Conservation (phyloP, 768 basidiomycete genomes). For the Leccinum disarticulatum region DNA sequence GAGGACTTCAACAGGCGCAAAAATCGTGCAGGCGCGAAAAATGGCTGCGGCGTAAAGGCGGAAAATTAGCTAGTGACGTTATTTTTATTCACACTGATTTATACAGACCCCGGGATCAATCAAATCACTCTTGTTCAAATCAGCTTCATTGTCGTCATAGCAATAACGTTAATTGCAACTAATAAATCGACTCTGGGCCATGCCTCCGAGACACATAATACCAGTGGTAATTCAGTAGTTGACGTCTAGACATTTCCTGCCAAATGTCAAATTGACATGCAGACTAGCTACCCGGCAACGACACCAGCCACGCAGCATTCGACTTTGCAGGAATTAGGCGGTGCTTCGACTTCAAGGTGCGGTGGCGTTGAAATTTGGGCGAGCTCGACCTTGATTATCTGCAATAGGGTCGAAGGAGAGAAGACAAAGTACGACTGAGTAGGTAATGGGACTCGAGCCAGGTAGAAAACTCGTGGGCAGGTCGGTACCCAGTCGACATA, state of each 20-base stretch:
- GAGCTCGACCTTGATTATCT: neutral
- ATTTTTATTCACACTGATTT: neutral
- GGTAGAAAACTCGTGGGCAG: neutral
- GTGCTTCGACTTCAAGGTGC: too few relatives aligned
- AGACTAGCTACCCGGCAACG: neutral
- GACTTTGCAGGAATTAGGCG: neutral
- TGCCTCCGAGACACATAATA: neutral
- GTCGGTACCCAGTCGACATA: neutral
- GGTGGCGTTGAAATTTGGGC: too few relatives aligned
- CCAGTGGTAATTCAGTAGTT: neutral
- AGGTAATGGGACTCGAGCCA: neutral
- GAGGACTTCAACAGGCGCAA: constrained; percentile 5
- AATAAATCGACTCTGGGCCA: neutral
- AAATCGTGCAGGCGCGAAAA: constrained; percentile 1
- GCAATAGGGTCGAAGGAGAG: too few relatives aligned
- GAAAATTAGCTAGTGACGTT: neutral
- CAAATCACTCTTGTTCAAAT: neutral
- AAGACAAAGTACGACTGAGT: neutral
- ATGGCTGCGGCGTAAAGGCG: neutral
- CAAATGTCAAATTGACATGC: neutral
- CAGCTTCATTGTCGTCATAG: neutral
- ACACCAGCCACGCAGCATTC: neutral
- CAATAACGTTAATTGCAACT: neutral
- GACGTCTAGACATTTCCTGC: constrained; percentile 4
- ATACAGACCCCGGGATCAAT: neutral